Evolutionary conservation across 148 eudicot species (phyloP), one percentile per base, ranked within the genome.

Genomic region (Vaccinium vitisidaea): DNA sequence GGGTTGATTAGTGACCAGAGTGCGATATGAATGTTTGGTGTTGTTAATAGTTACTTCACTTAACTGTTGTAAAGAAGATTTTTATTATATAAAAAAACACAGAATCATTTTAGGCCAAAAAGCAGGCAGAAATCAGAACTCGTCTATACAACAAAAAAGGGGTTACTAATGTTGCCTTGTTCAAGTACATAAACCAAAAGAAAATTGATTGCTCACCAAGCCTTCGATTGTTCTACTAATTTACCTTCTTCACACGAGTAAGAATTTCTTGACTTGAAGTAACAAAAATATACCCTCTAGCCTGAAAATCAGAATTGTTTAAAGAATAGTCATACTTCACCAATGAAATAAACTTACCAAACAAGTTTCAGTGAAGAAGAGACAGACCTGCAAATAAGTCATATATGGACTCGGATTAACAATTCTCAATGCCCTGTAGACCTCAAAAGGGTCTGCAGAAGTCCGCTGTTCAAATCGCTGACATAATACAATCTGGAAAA

Each of bases 241-340:
- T 84, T 87, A 94, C 99, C 95, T 91, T 94, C 87, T 93, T 92
- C 59, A 93, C 95, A 80, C 98, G 92, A 56, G 99, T 93, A 84
- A 95, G 97, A 87, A 95, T 97, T 88, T 95, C 99, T 21, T 98
- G 98, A 90, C 99, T 97, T 87, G 99, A 95, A 86, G 96, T 98
- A 94, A 95, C 98, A 84, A 97, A 87, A 76, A 97, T 92, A 85
- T 94, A 95, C 71, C 99, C 99, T 85, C 99, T 92, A 56, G 99
- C 98, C 99, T 97, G 90, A 78, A n/a, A 87, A 83, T 76, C 78
- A 82, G 59, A 56, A 69, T 23, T 25, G 55, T 14, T 73, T 18
- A 49, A 81, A 46, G 43, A 71, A 75, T 4, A 58, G 32, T 58
- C 5, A 75, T 63, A 83, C 59, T 56, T 53, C 3, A 77, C 71